phyloP scores from a whole-genome alignment of 1,139 yeast genomes.

The Candida tetrigidarum region DNA sequence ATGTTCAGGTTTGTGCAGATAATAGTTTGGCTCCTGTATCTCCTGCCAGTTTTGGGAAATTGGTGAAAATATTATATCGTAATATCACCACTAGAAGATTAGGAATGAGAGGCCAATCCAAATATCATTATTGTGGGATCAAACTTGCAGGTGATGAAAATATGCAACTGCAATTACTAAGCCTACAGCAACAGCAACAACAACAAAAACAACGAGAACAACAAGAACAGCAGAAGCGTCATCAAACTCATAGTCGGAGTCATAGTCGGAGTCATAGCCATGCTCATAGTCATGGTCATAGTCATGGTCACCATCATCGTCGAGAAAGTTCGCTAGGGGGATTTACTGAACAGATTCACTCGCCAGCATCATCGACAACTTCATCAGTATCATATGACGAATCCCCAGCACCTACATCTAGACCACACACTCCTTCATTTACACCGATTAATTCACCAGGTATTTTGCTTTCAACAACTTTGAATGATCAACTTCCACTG shows the following conservation, averaged over 20 bases:
- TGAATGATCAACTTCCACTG: conserved; percentile 21
- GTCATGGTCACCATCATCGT: conserved; percentile 6
- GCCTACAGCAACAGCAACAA: conserved; percentile 14
- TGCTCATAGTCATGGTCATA: too few species aligned
- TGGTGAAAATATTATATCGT: conserved; percentile 77
- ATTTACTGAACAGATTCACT: conserved; percentile 19
- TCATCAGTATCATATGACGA: conserved; percentile 22
- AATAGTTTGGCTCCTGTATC: conserved; percentile 71
- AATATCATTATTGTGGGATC: conserved; percentile 91
- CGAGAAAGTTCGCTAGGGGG: conserved; percentile 11
- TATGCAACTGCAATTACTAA: conserved; percentile 20
- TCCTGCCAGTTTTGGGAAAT: conserved; percentile 88
- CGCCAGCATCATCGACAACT: conserved; percentile 28
- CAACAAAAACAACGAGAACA: conserved; percentile 11
- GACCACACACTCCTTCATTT: conserved; percentile 33
- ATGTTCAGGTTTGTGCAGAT: conserved; percentile 73
- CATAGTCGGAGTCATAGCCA: too few species aligned
- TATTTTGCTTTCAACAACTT: conserved; percentile 11
- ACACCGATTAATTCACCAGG: conserved; percentile 22
- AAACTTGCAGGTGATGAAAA: conserved; percentile 58
- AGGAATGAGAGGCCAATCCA: conserved; percentile 88
- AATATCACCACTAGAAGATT: conserved; percentile 77
- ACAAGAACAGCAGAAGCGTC: conserved; percentile 7
- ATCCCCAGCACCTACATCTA: conserved; percentile 20
- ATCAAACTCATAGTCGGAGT: too few species aligned